Percentiles rank a stretch among this genome's conserved stretches.
Conservation (phyloP, 169 alveolate species). For the Eimeria acervulina region DNA sequence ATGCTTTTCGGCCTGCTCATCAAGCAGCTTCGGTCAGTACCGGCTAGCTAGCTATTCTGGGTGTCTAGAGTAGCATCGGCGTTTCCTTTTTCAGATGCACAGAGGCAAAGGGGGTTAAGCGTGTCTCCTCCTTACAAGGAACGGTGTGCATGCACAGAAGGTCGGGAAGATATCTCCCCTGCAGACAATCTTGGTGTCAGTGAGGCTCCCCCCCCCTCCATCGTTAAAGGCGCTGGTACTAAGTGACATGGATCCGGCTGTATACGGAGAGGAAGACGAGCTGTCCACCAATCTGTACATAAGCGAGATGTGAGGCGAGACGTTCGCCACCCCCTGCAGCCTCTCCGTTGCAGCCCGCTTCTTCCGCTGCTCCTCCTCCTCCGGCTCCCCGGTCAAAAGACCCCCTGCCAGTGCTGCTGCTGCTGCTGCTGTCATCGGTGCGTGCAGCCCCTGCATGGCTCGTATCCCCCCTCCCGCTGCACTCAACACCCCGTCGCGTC, state of each 20-base stretch:
- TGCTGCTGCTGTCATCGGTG: constrained; percentile 57
- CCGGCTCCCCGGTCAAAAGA: neutral
- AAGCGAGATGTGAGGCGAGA: constrained; percentile 60
- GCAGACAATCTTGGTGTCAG: constrained; percentile 57
- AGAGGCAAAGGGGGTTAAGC: neutral
- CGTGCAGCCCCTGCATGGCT: constrained; percentile 8
- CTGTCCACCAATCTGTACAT: constrained; percentile 60
- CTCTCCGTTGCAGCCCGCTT: constrained; percentile 45
- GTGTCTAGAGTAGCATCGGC: too few species aligned
- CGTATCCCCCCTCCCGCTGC: neutral
- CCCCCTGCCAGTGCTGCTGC: constrained; percentile 59
- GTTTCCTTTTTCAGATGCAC: neutral
- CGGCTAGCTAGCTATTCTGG: too few species aligned
- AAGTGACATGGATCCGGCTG: neutral
- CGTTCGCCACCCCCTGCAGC: constrained; percentile 39
- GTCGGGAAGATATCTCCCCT: constrained; percentile 75
- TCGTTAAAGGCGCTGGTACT: neutral
- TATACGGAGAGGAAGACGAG: neutral
- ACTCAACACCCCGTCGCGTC: constrained; percentile 1
- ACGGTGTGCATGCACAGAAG: constrained; percentile 76
- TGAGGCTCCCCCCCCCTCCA: neutral
- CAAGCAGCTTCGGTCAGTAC: neutral
- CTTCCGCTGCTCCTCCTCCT: constrained; percentile 42
- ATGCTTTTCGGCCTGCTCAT: neutral
- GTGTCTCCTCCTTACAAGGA: constrained; percentile 28